Percentiles rank a stretch among this genome's conserved stretches.
Evolutionary conservation across 2,329 filamentous ascomycete species (phyloP).

Genomic region (Emergomyces africanus): DNA sequence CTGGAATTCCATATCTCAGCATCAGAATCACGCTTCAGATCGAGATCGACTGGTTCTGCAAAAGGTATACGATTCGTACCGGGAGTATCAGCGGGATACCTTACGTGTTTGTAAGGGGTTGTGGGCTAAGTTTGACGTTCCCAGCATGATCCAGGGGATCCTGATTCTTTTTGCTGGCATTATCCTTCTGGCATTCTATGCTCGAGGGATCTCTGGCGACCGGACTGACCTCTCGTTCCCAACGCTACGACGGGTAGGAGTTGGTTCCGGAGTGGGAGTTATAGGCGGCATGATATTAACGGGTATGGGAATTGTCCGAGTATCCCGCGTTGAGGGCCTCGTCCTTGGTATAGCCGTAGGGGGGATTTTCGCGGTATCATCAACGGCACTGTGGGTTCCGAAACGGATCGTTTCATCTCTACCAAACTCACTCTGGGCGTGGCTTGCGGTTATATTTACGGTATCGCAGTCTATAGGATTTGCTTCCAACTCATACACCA

Average conservation of each 20-base stretch:
- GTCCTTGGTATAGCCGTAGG: constrained; percentile 31
- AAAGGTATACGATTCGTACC: constrained; percentile 45
- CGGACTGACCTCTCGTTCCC: constrained; percentile 40
- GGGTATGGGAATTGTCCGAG: constrained; percentile 16
- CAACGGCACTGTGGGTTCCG: constrained; percentile 28
- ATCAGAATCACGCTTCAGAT: constrained; percentile 13
- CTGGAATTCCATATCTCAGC: constrained; percentile 35
- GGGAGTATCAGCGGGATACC: constrained; percentile 64
- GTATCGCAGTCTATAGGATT: constrained; percentile 86
- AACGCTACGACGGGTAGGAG: constrained; percentile 39
- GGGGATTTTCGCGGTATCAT: constrained; percentile 32
- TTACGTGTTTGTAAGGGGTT: constrained; percentile 66
- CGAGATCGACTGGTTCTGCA: constrained; percentile 26
- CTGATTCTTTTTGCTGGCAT: constrained; percentile 56
- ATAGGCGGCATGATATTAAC: constrained; percentile 16
- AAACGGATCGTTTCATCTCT: constrained; percentile 37
- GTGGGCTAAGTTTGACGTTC: constrained; percentile 86
- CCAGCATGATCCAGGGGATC: constrained; percentile 73
- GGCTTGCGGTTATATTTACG: constrained; percentile 68
- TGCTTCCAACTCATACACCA: constrained; percentile 94
- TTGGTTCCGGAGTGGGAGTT: constrained; percentile 37
- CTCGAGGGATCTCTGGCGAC: constrained; percentile 43
- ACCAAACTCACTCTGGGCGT: constrained; percentile 76
- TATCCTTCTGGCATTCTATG: constrained; percentile 58
- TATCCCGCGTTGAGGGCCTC: constrained; percentile 20